Base-by-base conservation (phyloP, 1,139 yeast genomes). In the Pichia sp. region DNA sequence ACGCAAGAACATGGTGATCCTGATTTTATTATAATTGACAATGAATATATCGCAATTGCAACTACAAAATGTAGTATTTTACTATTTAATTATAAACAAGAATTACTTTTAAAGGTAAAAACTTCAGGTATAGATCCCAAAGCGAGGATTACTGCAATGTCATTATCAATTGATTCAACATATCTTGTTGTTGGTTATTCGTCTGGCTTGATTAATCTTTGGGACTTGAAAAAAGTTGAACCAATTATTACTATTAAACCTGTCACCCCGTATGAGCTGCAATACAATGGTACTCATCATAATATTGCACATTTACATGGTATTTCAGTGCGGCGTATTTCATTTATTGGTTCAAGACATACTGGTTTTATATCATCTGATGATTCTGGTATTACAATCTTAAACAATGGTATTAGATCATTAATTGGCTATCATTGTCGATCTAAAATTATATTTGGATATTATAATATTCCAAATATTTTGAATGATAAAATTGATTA, bases 81-180 rank as follows among this genome's bases (percentile, higher is more conserved):
- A 19, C 71, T 83, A 1, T 87, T 84, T 65, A 84, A 81, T 61
- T 85, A 83, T 59, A 76, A 75, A 47, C 95, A 87, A 65, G 45
- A 49, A 2, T 42, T 61, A 0, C 36, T 57, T 1, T 44, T 44
- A 5, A 54, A 52, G 13, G 25, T 61, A 0, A 74, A 48, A 29
- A 25, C 54, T 16, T 11, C 41, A 19, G 27, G 50, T 45, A 13
- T 41, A 13, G 25, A 28, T 58, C 67, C 41, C 58, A 62, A 13
- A 56, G 59, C 36, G 54, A 60, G 31, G 63, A 64, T 18, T 42
- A 64, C 25, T 65, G 64, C 52, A 60, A 66, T 49, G 82, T 45
- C 53, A 0, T 62, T 75, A 16, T 77, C 83, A 1, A 68, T 74
- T 5, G 85, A 81, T 60, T 79, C 79, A 6, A 73, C 78, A 0